A percentile compares a stretch with the other conserved stretches of the same genome.
These are phyloP conservation scores for Epichloe brachyelytri DNA, from an alignment of 2,329 filamentous ascomycete genomes.

Conservation along the genomic window DNA sequence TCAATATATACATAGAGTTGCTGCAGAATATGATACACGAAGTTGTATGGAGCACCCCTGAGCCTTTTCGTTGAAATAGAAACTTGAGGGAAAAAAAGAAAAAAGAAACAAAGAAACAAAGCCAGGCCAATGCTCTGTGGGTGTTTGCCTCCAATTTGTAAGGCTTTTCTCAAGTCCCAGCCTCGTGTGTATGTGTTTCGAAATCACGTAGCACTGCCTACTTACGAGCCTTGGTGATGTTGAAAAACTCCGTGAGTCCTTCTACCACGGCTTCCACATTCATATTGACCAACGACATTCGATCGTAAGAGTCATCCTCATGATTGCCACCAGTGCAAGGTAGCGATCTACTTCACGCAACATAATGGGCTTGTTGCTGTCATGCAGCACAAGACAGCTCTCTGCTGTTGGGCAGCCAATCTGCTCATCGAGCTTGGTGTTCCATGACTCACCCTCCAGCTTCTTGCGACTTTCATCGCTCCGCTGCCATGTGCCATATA, in stretches of 20 bases:
- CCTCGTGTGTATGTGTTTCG: neutral
- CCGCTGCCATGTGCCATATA: conserved; percentile 68
- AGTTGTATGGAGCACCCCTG: neutral
- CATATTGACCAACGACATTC: conserved; percentile 76
- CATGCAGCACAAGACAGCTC: conserved; percentile 54
- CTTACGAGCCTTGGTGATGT: conserved; percentile 49
- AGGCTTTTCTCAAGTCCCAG: neutral
- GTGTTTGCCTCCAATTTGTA: neutral
- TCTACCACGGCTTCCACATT: conserved; percentile 74
- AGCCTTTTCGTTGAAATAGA: neutral
- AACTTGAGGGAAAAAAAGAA: neutral
- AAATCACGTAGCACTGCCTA: conserved; percentile 5
- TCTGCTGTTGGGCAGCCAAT: conserved; percentile 53
- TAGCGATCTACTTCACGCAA: conserved; percentile 60
- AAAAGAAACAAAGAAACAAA: too few species aligned
- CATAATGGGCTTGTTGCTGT: conserved; percentile 51
- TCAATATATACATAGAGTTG: neutral
- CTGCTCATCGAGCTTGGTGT: conserved; percentile 50
- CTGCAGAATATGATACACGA: neutral
- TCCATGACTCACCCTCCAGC: conserved; percentile 49
- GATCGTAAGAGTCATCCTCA: conserved; percentile 78
- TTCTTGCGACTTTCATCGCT: conserved; percentile 39
- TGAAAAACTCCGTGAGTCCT: conserved; percentile 67
- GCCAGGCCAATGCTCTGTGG: neutral
- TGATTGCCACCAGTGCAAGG: conserved; percentile 70